Conservation (phyloP, 306 rosid species). For the Rosa persica region DNA sequence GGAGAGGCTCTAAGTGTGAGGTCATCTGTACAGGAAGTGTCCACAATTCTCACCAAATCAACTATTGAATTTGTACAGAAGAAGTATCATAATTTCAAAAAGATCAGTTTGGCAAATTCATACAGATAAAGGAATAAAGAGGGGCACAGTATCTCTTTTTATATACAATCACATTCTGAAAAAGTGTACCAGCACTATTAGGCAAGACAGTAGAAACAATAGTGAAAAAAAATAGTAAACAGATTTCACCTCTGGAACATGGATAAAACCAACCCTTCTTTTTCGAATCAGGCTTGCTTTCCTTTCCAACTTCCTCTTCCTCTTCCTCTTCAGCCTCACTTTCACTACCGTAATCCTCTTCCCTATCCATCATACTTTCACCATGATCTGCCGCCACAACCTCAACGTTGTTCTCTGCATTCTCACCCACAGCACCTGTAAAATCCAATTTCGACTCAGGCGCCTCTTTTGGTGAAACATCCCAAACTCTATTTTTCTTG, state of each 20-base stretch:
- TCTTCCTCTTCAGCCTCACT: slow-evolving; percentile 78
- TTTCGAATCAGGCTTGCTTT: slow-evolving; percentile 66
- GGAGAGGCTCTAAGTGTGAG: neutral
- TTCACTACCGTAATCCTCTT: slow-evolving; percentile 81
- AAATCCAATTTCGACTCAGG: slow-evolving; percentile 68
- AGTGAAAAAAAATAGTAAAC: neutral
- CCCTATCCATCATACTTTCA: slow-evolving; percentile 97
- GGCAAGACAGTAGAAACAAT: too few species aligned
- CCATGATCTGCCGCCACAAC: slow-evolving; percentile 80
- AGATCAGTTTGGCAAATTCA: neutral
- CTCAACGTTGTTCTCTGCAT: slow-evolving; percentile 56
- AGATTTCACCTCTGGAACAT: slow-evolving; percentile 83
- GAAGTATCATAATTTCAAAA: neutral
- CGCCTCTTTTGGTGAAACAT: too few species aligned
- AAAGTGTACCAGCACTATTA: neutral
- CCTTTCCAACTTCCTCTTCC: too few species aligned
- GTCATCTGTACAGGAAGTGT: neutral
- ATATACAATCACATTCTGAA: neutral
- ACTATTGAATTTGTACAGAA: neutral
- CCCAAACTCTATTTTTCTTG: too few species aligned
- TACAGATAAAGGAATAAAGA: neutral
- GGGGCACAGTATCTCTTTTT: neutral
- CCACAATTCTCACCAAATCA: too few species aligned
- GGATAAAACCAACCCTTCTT: slow-evolving; percentile 95
- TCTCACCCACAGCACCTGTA: slow-evolving; percentile 66